Base-by-base conservation (phyloP, 139 green algal genomes). In the Closterium sp. region DNA sequence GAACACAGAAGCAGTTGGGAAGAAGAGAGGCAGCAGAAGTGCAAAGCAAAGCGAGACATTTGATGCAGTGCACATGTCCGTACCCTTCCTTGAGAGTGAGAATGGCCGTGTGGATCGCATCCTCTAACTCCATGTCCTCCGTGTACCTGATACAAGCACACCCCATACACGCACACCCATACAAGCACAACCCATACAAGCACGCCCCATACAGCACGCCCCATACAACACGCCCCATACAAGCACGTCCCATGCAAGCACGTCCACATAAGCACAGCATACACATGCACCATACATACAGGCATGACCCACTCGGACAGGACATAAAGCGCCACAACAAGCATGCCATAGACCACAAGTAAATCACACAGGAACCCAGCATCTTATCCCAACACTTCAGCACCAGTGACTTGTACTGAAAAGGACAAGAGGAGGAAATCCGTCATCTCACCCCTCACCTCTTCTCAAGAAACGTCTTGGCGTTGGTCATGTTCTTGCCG, bases 111-210 rank as follows among this genome's bases (percentile, higher is more conserved):
- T 99, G 98, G 16, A 99, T 96, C 7, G 98, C 98, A 93, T 99
- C 98, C 94, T 99, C 98, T 33, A 99, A 96, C 94, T 98, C 97
- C 93, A 99, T 98, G 86, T 99, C 97, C n/a, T 99, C 98, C 33
- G 92, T 97, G 94, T 99, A 99, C 43, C 91, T 94, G 55, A 76
- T 76, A 4, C 55, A 76, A 2, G 55, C 16, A 76, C 55, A 4
- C 55, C 55, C 38, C 55, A 28, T 76, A 76, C 55, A 76, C 23
- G 55, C 55, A 76, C 12, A 4, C 55, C 55, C 55, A 76, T 76
- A 32, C n/a, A 86, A 86, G 81, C n/a, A 8, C 7, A 8, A 4
- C n/a, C n/a, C 81, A 86, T 5, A 34, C 36, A 55, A 6, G 36
- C 36, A 55, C 6, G 4, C 36, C 36, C 36, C 36, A 55, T 55